These are phyloP conservation scores for Colletotrichum godetiae DNA, from an alignment of 2,329 filamentous ascomycete species.

Conservation along the genomic window DNA sequence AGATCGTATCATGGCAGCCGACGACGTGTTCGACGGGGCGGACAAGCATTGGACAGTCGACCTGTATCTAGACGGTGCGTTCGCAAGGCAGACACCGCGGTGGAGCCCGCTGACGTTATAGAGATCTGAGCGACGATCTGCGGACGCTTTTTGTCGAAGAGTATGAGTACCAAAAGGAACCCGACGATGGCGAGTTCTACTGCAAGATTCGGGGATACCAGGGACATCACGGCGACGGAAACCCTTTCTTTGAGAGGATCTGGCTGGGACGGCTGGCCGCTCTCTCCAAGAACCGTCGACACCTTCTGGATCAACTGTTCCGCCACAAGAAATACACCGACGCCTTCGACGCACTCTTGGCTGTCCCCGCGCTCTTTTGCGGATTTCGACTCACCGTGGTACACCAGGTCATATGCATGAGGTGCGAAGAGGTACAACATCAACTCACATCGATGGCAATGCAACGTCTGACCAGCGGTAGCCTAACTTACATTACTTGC, in stretches of 20 bases:
- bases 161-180: constrained; percentile 1
- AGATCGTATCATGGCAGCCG: neutral
- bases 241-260: neutral
- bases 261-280: constrained; percentile 1
- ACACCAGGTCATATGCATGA: neutral
- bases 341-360: neutral
- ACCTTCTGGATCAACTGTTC: constrained; percentile 2
- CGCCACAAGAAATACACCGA: constrained; percentile 2
- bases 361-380: neutral
- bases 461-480: neutral
- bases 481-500: constrained; percentile 7
- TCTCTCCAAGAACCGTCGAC: neutral
- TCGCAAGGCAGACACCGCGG: neutral
- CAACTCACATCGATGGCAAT: neutral
- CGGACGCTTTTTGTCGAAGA: neutral
- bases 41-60: constrained; percentile 2
- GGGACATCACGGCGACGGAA: neutral
- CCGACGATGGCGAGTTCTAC: constrained; percentile 2
- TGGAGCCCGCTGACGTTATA: neutral
- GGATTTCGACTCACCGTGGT: neutral
- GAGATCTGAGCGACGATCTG: neutral
- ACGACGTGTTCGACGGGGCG: neutral
- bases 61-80: constrained; percentile 1
- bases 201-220: neutral
- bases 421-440: neutral